Evolutionary conservation across 2,329 filamentous ascomycete species (phyloP).

Genomic region (Elsinoe batatas): DNA sequence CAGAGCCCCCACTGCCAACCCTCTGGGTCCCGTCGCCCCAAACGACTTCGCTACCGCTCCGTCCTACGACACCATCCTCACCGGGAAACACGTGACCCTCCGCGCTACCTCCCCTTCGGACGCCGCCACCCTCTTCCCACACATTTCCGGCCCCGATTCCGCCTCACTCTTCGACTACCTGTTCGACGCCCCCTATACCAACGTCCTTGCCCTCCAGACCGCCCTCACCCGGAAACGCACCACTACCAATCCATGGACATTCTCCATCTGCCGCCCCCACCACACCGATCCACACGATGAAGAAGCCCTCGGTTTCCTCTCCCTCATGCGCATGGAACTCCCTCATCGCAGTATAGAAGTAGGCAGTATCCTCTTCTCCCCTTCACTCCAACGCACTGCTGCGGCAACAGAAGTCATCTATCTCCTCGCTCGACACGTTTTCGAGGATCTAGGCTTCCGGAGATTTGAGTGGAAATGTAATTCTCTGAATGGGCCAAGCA

Average conservation of each 20-base stretch:
- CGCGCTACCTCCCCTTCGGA: constrained; percentile 12
- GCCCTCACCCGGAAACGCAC: constrained; percentile 22
- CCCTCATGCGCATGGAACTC: constrained; percentile 36
- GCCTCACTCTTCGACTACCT: constrained; percentile 36
- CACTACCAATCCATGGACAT: constrained; percentile 34
- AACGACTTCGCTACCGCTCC: neutral
- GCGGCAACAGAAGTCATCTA: constrained; percentile 50
- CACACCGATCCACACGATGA: constrained; percentile 17
- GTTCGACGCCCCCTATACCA: constrained; percentile 27
- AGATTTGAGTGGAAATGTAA: constrained; percentile 58
- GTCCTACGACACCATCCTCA: constrained; percentile 7
- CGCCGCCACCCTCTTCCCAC: constrained; percentile 15
- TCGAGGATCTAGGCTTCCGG: constrained; percentile 45
- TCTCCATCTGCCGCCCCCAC: constrained; percentile 31
- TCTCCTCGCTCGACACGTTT: constrained; percentile 44
- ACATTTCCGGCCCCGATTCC: constrained; percentile 14
- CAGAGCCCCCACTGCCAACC: neutral
- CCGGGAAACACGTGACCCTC: constrained; percentile 15
- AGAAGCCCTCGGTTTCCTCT: constrained; percentile 34
- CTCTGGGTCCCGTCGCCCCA: neutral
- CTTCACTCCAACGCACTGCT: constrained; percentile 43
- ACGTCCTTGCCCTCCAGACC: constrained; percentile 16
- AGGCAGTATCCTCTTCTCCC: constrained; percentile 45
- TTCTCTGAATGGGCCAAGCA: constrained; percentile 45
- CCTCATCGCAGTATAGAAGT: constrained; percentile 43